These are phyloP conservation scores for Diaporthe citri DNA, from an alignment of 2,329 filamentous ascomycete genomes.

Conservation along the genomic window DNA sequence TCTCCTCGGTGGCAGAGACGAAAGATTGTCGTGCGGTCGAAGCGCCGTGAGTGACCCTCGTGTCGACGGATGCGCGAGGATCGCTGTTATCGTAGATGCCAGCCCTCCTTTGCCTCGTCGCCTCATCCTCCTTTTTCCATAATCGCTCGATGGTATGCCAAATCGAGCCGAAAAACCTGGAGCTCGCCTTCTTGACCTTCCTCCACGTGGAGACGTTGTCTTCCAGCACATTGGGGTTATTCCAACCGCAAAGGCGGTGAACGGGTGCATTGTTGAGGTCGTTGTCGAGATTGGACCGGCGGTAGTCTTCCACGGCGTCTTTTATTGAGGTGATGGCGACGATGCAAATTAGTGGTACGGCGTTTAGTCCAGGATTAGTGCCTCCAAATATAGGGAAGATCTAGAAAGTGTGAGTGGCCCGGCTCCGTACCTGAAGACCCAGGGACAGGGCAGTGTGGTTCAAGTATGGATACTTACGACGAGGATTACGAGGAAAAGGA, in stretches of 20 bases:
- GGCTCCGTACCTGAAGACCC: background rate
- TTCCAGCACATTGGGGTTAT: conserved; percentile 92
- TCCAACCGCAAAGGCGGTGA: conserved; percentile 88
- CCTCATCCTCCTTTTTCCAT: conserved; percentile 63
- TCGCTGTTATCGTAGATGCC: conserved; percentile 66
- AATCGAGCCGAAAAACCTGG: conserved; percentile 68
- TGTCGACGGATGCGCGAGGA: conserved; percentile 75
- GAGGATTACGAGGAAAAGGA: conserved; percentile 95
- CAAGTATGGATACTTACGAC: conserved; percentile 72
- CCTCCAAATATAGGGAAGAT: conserved; percentile 97
- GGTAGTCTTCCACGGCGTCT: conserved; percentile 95
- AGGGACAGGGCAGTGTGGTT: conserved; percentile 16
- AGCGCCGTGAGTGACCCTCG: conserved; percentile 65
- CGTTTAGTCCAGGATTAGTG: conserved; percentile 87
- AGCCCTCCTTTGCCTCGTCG: conserved; percentile 62
- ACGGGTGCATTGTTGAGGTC: conserved; percentile 97
- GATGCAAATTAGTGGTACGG: conserved; percentile 94
- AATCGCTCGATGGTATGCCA: conserved; percentile 60
- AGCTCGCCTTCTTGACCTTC: conserved; percentile 88
- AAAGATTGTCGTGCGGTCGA: conserved; percentile 64
- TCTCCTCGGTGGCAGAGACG: conserved; percentile 74
- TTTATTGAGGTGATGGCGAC: conserved; percentile 90
- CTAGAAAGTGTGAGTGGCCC: conserved; percentile 62
- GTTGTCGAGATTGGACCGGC: conserved; percentile 89
- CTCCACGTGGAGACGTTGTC: conserved; percentile 91